These are phyloP conservation scores for Zygosaccharomyces sapae DNA, from an alignment of 1,139 yeast species.

Conservation along the genomic window DNA sequence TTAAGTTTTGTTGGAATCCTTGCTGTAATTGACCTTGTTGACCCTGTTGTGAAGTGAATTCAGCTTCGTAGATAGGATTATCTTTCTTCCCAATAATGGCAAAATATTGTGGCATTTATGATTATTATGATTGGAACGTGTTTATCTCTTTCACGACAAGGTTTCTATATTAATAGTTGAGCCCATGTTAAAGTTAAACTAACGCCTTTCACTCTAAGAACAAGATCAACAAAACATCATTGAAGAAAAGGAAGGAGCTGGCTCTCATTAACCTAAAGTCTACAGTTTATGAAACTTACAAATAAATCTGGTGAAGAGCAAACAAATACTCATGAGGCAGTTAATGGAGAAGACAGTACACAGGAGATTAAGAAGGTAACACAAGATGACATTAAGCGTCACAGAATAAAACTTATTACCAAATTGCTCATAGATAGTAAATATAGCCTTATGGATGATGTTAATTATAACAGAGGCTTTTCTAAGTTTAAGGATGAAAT, in stretches of 20 bases:
- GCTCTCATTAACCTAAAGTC: background rate
- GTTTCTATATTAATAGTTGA: background rate
- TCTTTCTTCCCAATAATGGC: conserved; percentile 89
- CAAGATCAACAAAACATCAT: background rate
- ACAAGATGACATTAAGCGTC: conserved; percentile 12
- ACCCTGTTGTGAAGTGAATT: conserved; percentile 45
- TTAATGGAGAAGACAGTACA: background rate
- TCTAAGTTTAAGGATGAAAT: conserved; percentile 10
- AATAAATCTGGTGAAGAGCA: background rate
- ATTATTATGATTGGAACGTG: background rate
- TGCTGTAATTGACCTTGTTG: conserved; percentile 28
- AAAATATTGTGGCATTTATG: conserved; percentile 65
- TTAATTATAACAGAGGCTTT: conserved; percentile 22
- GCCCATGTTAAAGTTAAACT: background rate
- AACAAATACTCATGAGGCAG: conserved; percentile 3
- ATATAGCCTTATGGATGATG: conserved; percentile 32
- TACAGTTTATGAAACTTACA: background rate
- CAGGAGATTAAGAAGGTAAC: conserved; percentile 1
- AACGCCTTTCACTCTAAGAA: background rate
- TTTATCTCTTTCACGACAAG: background rate
- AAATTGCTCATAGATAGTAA: conserved; percentile 31
- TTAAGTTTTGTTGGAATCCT: conserved; percentile 62
- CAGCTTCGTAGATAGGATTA: conserved; percentile 81
- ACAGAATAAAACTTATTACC: conserved; percentile 24
- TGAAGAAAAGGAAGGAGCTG: background rate